Percentiles rank a stretch among this genome's conserved stretches.
Conservation (phyloP, 2,329 filamentous ascomycete species). For the Colletotrichum sp. region DNA sequence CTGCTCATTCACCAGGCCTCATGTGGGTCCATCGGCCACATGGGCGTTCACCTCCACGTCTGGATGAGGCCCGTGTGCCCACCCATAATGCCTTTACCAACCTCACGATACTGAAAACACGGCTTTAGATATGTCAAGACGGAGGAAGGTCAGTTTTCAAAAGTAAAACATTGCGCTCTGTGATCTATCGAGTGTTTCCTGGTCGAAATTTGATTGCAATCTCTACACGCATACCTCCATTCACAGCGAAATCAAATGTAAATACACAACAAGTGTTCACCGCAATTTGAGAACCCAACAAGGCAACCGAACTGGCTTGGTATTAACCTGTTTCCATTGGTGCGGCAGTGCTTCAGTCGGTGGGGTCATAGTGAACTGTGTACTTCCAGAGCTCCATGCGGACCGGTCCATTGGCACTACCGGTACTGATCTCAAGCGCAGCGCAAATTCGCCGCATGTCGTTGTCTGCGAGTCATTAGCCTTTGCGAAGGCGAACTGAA, state of each 20-base stretch:
- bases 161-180: neutral
- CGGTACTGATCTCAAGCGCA: neutral
- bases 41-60: neutral
- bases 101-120: neutral
- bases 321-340: too few relatives aligned
- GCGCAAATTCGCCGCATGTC: neutral
- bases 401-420: neutral
- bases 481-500: too few relatives aligned
- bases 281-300: accelerated
- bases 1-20: neutral
- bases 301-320: accelerated
- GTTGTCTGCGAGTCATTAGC: neutral
- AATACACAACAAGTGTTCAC: neutral
- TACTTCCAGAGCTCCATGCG: neutral
- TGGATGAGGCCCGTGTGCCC: neutral
- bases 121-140: too few relatives aligned
- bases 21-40: neutral
- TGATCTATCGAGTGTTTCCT: neutral
- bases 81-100: neutral
- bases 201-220: neutral
- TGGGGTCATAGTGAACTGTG: neutral
- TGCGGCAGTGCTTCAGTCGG: neutral
- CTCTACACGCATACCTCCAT: neutral
- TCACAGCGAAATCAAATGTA: neutral
- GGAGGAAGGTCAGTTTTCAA: too few relatives aligned